A percentile compares a stretch with the other conserved stretches of the same genome.
Evolutionary conservation across 164 flowering plant genomes (phyloP).

Genomic region (Echeveria elegans): DNA sequence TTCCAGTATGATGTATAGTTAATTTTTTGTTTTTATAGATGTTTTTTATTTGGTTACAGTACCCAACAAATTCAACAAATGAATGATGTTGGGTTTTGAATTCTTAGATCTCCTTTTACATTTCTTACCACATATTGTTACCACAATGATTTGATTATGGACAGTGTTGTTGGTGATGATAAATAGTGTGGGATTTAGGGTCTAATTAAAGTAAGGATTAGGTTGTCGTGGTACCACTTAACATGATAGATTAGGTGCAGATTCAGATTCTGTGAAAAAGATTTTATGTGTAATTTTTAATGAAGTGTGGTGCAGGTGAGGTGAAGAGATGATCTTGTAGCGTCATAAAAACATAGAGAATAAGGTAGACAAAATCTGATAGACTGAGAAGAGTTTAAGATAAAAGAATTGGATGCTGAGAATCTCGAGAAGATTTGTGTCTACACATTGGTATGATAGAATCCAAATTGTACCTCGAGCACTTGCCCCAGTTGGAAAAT

Average conservation of each 20-base stretch:
- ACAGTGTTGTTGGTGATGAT: no score
- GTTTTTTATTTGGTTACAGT: neutral
- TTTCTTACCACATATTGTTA: neutral
- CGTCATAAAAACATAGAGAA: neutral
- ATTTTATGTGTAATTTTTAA: neutral
- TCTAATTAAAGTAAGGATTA: neutral
- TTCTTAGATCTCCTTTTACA: no score
- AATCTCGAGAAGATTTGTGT: neutral
- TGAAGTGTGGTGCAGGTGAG: neutral
- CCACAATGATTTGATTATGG: neutral
- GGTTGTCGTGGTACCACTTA: neutral
- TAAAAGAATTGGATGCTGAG: neutral
- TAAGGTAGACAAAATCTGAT: neutral
- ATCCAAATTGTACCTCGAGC: neutral
- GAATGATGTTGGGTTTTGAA: no score
- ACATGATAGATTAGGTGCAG: conserved; percentile 4
- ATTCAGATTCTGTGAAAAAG: neutral
- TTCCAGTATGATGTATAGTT: neutral
- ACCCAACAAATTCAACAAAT: neutral
- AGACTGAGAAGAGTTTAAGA: neutral
- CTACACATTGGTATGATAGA: neutral
- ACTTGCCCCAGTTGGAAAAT: neutral
- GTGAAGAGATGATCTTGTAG: neutral
- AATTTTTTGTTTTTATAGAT: neutral
- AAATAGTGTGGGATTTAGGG: neutral